Conservation (phyloP, 306 rosid species). For the Echinosophora koreensis region DNA sequence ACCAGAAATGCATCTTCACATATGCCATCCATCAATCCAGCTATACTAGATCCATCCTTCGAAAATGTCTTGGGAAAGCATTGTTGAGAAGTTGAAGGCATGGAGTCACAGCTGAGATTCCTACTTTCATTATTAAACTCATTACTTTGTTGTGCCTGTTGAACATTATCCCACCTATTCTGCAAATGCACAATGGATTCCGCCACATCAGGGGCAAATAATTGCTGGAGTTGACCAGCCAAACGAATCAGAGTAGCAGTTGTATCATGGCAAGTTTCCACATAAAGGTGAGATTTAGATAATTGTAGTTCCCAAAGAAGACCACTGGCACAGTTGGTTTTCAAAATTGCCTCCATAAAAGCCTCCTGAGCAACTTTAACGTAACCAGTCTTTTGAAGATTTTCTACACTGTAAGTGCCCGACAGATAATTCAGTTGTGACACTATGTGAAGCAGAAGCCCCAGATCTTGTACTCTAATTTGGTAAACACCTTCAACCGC, state of each 20-base stretch:
- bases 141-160: conserved; percentile 70
- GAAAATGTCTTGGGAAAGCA: conserved; percentile 48
- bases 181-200: conserved; percentile 93
- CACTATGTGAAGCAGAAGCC: conserved; percentile 69
- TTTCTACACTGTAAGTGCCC: conserved; percentile 69
- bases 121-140: conserved; percentile 52
- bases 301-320: conserved; percentile 89
- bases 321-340: conserved; percentile 76
- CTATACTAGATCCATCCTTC: conserved; percentile 55
- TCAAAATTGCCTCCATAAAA: conserved; percentile 77
- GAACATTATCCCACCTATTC: conserved; percentile 88
- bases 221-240: conserved; percentile 85
- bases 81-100: conserved; percentile 57
- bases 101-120: conserved; percentile 45
- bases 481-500: conserved; percentile 58
- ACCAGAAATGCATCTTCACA: conserved; percentile 83
- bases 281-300: conserved; percentile 68
- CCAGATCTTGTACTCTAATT: conserved; percentile 79
- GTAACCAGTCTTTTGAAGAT: conserved; percentile 76
- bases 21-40: conserved; percentile 88
- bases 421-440: conserved; percentile 56
- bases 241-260: conserved; percentile 77
- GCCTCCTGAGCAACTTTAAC: conserved; percentile 90
- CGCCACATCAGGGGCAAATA: conserved; percentile 96
- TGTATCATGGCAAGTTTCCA: conserved; percentile 92